phyloP scores from a whole-genome alignment of 129 eudicot species.

The Lactuca sativa region DNA sequence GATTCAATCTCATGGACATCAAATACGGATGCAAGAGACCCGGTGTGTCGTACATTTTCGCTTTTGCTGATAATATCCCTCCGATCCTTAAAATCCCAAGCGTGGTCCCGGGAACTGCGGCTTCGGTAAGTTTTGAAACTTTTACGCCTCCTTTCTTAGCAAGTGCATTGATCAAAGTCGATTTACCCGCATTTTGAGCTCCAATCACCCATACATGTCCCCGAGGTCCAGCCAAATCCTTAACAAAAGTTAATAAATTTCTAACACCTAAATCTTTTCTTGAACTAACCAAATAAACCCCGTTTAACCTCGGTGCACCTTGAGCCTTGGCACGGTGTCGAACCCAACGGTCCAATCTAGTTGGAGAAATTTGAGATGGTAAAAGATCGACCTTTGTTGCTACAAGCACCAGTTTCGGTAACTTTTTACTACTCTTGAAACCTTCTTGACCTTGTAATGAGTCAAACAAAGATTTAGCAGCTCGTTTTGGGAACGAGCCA shows the following conservation, averaged over 20 bases:
- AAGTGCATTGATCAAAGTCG: constrained; percentile 87
- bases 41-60: constrained; percentile 97
- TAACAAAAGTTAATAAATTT: constrained; percentile 67
- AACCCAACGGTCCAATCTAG: constrained; percentile 94
- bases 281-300: constrained; percentile 90
- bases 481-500: constrained; percentile 94
- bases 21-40: constrained; percentile 89
- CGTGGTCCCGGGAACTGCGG: constrained; percentile 95
- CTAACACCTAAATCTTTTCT: constrained; percentile 90
- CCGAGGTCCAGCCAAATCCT: constrained; percentile 90
- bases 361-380: constrained; percentile 89
- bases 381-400: constrained; percentile 95
- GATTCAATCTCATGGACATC: constrained; percentile 86
- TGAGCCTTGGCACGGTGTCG: constrained; percentile 84
- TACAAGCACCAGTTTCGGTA: constrained; percentile 87
- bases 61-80: constrained; percentile 89
- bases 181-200: constrained; percentile 96
- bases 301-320: constrained; percentile 91
- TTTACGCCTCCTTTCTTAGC: constrained; percentile 82
- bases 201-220: constrained; percentile 98
- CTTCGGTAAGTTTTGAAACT: constrained; percentile 82
- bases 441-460: constrained; percentile 53
- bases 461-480: constrained; percentile 80
- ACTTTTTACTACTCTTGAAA: constrained; percentile 48
- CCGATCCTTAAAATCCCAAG: constrained; percentile 89